These are phyloP conservation scores for Solanum virginianum DNA, from an alignment of 257 asterid species.

Conservation along the genomic window DNA sequence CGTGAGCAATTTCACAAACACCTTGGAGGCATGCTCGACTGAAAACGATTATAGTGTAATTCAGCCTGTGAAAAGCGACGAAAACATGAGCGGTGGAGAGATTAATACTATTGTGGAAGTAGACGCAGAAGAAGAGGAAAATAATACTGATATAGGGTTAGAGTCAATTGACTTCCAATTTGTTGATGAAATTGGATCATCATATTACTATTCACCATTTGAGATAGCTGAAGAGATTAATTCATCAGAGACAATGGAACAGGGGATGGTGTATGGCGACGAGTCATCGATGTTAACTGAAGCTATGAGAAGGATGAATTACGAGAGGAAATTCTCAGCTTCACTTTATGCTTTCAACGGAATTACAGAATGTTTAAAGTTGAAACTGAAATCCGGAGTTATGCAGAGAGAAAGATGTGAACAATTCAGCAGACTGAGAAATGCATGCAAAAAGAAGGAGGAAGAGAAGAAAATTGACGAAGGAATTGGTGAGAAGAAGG, in stretches of 20 bases:
- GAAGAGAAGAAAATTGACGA: not conserved
- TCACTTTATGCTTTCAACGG: conserved; percentile 68
- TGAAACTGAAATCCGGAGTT: conserved; percentile 32
- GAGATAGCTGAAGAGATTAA: conserved; percentile 47
- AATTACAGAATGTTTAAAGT: conserved; percentile 52
- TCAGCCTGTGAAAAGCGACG: conserved; percentile 7
- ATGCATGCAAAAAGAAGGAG: conserved; percentile 38
- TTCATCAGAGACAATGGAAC: conserved; percentile 2
- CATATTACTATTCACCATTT: conserved; percentile 51
- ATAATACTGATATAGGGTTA: conserved; percentile 13
- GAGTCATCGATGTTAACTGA: conserved; percentile 36
- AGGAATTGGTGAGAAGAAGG: not conserved
- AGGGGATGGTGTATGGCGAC: conserved; percentile 5
- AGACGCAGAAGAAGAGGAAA: conserved; percentile 14
- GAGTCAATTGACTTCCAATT: conserved; percentile 39
- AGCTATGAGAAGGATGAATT: conserved; percentile 60
- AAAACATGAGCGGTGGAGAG: not conserved
- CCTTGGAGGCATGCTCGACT: not conserved
- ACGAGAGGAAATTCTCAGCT: conserved; percentile 73
- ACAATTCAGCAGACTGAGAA: conserved; percentile 29
- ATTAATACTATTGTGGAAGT: not conserved
- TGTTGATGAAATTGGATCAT: conserved; percentile 41
- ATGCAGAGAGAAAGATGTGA: conserved; percentile 22
- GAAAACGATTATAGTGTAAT: conserved; percentile 2
- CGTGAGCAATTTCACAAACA: not conserved